Evolutionary conservation across 1,139 yeast genomes (phyloP).

Genomic region (Ashbya aceris): DNA sequence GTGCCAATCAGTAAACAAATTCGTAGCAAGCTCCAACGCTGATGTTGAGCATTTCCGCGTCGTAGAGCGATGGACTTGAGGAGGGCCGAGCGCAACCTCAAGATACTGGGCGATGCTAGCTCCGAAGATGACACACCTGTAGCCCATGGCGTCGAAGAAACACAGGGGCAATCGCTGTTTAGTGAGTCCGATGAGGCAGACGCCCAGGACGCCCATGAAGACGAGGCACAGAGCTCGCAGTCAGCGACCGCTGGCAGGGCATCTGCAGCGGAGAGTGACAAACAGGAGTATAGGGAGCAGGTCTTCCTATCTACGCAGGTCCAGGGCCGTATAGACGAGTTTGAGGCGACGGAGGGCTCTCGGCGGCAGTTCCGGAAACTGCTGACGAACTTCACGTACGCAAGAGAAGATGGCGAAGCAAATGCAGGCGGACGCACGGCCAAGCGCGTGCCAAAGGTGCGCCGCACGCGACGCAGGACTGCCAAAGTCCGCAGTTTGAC

Average conservation of each 20-base stretch:
- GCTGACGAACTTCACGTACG: conserved; percentile 7
- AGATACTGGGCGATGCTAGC: conserved; percentile 9
- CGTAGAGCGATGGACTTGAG: conserved; percentile 14
- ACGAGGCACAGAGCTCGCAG: conserved; percentile 3
- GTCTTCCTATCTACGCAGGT: conserved; percentile 27
- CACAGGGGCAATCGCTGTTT: not conserved
- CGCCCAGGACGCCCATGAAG: not conserved
- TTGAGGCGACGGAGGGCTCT: conserved; percentile 14
- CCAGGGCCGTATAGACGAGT: conserved; percentile 25
- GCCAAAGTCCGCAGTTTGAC: conserved; percentile 9
- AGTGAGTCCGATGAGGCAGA: not conserved
- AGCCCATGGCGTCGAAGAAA: not conserved
- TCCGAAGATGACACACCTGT: conserved; percentile 1
- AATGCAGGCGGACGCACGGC: not conserved
- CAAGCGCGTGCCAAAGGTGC: not conserved
- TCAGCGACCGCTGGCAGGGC: conserved; percentile 6
- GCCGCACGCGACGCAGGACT: conserved; percentile 2
- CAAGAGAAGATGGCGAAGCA: conserved; percentile 1
- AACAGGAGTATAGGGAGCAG: conserved; percentile 3
- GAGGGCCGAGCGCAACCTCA: conserved; percentile 18
- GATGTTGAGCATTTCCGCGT: no score
- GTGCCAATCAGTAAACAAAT: no score
- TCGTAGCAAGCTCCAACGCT: no score
- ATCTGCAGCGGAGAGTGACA: conserved; percentile 6
- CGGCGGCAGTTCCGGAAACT: conserved; percentile 17